Evolutionary conservation across 139 green algal species (phyloP).

Genomic region (Chlorella vulgaris): DNA sequence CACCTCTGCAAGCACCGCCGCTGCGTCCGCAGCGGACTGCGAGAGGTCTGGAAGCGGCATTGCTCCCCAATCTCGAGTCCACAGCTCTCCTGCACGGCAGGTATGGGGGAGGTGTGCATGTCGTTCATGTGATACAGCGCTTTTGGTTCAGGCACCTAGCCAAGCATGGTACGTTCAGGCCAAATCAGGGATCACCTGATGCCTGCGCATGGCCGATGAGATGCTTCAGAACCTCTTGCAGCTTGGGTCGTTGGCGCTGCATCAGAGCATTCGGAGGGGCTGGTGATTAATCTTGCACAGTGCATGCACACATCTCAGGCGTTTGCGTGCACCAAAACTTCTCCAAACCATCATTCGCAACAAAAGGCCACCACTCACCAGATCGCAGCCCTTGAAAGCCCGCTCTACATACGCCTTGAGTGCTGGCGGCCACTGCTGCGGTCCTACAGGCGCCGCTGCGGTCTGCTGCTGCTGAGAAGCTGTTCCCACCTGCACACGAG

Average conservation of each 20-base stretch:
- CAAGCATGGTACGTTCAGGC: no score
- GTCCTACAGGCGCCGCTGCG: background rate
- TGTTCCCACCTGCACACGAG: slow-evolving; percentile 1
- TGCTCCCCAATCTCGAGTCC: slow-evolving; percentile 57
- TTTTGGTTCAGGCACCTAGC: no score
- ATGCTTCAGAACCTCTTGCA: slow-evolving; percentile 39
- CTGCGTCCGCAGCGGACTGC: slow-evolving; percentile 26
- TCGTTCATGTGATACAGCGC: no score
- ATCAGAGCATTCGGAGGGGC: background rate
- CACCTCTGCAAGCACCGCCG: slow-evolving; percentile 25
- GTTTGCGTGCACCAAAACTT: background rate
- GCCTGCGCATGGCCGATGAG: slow-evolving; percentile 45
- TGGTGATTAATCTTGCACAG: no score
- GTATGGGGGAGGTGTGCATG: no score
- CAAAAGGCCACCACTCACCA: background rate
- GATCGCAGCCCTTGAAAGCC: slow-evolving; percentile 34
- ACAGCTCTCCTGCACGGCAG: slow-evolving; percentile 38
- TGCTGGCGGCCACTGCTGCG: slow-evolving; percentile 45
- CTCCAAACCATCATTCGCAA: no score
- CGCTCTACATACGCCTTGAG: slow-evolving; percentile 55
- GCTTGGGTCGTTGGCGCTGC: slow-evolving; percentile 38
- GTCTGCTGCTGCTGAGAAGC: background rate
- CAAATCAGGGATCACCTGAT: slow-evolving; percentile 33
- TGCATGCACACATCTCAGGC: no score
- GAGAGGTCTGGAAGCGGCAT: slow-evolving; percentile 51